Evolutionary conservation across 345 rosid genomes (phyloP), one percentile per base, ranked within the genome.

Genomic region (Anastatica hierochuntica): DNA sequence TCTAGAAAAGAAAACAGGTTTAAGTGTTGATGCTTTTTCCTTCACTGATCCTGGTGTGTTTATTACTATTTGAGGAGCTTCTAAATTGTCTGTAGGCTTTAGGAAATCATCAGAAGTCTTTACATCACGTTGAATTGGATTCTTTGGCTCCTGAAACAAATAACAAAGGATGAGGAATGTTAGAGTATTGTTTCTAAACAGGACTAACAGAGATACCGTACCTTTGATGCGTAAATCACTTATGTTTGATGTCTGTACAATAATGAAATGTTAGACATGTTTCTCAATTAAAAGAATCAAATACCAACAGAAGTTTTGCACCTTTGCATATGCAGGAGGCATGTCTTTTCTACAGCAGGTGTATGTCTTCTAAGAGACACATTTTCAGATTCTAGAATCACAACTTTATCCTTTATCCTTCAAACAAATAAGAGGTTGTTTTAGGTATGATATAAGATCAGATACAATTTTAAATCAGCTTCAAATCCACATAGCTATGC

Each of bases 361-460:
- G 56, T 44, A 53, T 72, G 64, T 27, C 47, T 49, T 20, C 64
- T 67, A 34, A 82, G 79, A 38, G 59, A 57, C 43, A 69, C 78
- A 75, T 77, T 77, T 68, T 77, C 79, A 34, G 77, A 51, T 67
- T 75, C 79, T 67, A 77, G 50, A 33, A 49, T 63, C 6, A 70
- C 57, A 19, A 79, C 70, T 68, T 62, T 74, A 10, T n/a, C n/a
- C n/a, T n/a, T n/a, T n/a, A n/a, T 60, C 66, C 67, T 63, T 79
- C 49, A 72, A 63, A 20, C 85, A 79, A 76, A 21, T 14, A 43
- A 58, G 37, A 24, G 40, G 13, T 0, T n/a, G 8, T 49, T 63
- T 54, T 8, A 58, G 42, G 23, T 15, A 43, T 53, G 31, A 40
- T 24, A 8, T 24, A 2, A 6, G 33, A 6, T 29, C n/a, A 43